Evolutionary conservation across 2,329 filamentous ascomycete genomes (phyloP).

Genomic region (Aspergillus vadensis): DNA sequence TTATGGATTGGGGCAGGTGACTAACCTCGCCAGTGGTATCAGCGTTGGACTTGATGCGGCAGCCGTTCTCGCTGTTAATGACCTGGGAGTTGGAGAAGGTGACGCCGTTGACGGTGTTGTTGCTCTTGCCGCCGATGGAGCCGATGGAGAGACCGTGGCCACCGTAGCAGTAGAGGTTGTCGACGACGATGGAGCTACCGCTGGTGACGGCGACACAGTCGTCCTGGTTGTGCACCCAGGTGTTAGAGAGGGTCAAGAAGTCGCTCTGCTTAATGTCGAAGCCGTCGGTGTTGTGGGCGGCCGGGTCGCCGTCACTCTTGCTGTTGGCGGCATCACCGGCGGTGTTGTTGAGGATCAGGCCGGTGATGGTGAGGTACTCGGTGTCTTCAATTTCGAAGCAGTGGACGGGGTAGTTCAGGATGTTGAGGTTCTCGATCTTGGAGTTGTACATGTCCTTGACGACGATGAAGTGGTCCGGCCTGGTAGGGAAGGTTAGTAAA

Average conservation of each 20-base stretch:
- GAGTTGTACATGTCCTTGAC: slow-evolving; percentile 45
- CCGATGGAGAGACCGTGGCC: slow-evolving; percentile 39
- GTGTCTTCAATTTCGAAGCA: slow-evolving; percentile 41
- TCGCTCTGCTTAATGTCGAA: slow-evolving; percentile 52
- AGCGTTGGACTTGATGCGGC: slow-evolving; percentile 45
- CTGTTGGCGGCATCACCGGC: slow-evolving; percentile 40
- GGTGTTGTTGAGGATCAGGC: slow-evolving; percentile 44
- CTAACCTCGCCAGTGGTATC: slow-evolving; percentile 38
- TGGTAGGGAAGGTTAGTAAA: background rate
- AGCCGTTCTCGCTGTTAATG: slow-evolving; percentile 44
- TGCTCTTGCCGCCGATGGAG: slow-evolving; percentile 48
- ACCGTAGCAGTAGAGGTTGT: slow-evolving; percentile 40
- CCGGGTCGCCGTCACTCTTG: slow-evolving; percentile 35
- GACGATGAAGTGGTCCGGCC: slow-evolving; percentile 45
- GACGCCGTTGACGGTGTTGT: slow-evolving; percentile 58
- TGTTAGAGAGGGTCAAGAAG: slow-evolving; percentile 47
- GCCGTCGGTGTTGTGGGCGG: slow-evolving; percentile 53
- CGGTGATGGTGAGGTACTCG: slow-evolving; percentile 38
- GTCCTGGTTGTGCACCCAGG: slow-evolving; percentile 48
- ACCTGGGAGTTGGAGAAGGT: slow-evolving; percentile 55
- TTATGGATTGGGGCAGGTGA: background rate
- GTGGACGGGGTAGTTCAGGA: slow-evolving; percentile 46
- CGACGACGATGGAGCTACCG: slow-evolving; percentile 30
- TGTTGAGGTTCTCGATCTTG: slow-evolving; percentile 41
- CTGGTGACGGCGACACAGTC: slow-evolving; percentile 40